Evolutionary conservation across 192 early-diverging fungal species (phyloP), one percentile per base, ranked within the genome.

Genomic region (Mortierella alpina): DNA sequence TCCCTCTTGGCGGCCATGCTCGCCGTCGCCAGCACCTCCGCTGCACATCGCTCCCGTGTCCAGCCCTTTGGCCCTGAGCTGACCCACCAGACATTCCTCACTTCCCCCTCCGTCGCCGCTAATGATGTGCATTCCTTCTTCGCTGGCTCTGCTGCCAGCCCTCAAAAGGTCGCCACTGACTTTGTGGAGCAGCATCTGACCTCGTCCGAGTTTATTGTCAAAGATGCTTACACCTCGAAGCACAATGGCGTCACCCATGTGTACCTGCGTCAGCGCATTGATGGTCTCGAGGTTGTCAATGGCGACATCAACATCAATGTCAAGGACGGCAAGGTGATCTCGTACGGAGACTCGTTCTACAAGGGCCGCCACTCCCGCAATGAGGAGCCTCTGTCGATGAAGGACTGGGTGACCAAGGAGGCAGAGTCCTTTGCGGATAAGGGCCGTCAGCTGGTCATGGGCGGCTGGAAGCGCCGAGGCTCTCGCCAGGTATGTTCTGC

Each of bases 271-370:
- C 96, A 98, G 71, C 65, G 85, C 8, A 71, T 90, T 48, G 70
- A 93, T 63, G 95, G 91, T 12, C 53, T 94, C 7, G 86, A 90
- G 65, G 89, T 98, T 12, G 80, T 88, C 31, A 98, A 97, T 79
- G 93, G 89, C 50, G 91, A 96, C 72, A 94, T 93, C 52, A 95
- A 94, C 72, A 82, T 95, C 81, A 96, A 98, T 71, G 81, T 97
- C 59, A 20, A 63, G 10, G 52, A 85, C 40, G 93, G 93, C 44
- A 68, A 80, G 23, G 79, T 98, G 55, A 86, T 96, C 18, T 94
- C 92, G 45, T 93, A 90, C 68, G 91, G 92, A 49, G 85, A 92
- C 54, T 91, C 93, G 7, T 96, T 97, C 66, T 68, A 73, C 82
- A 54, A 80, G 55, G 69, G 62, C 44, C 10, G 59, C 10, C 17